Percentiles rank a stretch among this genome's conserved stretches.
Conservation (phyloP, 768 basidiomycete genomes). For the Russula lepida region DNA sequence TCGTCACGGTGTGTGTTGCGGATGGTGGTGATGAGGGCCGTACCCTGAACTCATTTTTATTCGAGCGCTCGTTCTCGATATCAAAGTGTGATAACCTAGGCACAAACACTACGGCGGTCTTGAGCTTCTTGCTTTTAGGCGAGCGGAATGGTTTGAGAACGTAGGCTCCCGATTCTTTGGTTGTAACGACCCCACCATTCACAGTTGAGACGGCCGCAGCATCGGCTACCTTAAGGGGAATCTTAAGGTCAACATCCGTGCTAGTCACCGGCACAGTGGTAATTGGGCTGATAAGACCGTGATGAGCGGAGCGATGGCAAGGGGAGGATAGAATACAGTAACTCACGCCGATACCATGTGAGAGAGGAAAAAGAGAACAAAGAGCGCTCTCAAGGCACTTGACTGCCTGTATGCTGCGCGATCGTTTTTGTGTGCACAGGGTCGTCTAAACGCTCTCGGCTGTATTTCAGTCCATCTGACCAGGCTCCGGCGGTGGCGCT, state of each 20-base stretch:
- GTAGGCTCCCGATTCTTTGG: conserved; percentile 58
- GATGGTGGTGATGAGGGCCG: background rate
- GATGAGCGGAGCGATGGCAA: background rate
- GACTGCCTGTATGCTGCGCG: background rate
- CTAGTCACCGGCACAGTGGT: background rate
- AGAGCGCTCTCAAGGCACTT: background rate
- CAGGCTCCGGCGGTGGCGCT: too few species aligned
- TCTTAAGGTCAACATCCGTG: background rate
- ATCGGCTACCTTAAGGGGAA: conserved; percentile 2
- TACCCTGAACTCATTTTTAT: conserved; percentile 80
- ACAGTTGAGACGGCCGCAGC: conserved; percentile 4
- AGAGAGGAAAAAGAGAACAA: background rate
- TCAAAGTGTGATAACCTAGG: conserved; percentile 85
- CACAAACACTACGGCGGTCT: conserved; percentile 77
- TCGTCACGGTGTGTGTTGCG: background rate
- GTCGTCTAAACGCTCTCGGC: background rate
- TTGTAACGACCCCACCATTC: conserved; percentile 33
- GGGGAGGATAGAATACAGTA: background rate
- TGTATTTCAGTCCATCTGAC: background rate
- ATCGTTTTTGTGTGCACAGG: background rate
- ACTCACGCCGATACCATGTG: conserved; percentile 5
- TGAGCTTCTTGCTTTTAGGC: conserved; percentile 63
- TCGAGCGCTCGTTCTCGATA: conserved; percentile 61
- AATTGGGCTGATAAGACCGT: background rate
- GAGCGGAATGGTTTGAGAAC: conserved; percentile 73